phyloP scores from a whole-genome alignment of 2,329 filamentous ascomycete species.

The Xylaria sp. region DNA sequence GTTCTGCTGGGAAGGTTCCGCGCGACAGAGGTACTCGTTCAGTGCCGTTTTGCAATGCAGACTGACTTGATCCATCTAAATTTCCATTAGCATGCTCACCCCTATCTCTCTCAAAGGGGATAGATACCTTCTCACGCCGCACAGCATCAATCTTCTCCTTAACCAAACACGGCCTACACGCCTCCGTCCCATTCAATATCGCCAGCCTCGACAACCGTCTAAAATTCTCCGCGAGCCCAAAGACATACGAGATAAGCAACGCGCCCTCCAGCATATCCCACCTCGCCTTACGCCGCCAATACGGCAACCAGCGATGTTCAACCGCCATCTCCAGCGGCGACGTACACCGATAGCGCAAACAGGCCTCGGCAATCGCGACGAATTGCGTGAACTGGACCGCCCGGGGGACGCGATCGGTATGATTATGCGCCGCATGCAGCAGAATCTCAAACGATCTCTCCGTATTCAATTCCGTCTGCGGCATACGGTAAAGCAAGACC shows the following conservation, averaged over 20 bases:
- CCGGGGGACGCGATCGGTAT: slow-evolving; percentile 41
- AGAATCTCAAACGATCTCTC: slow-evolving; percentile 41
- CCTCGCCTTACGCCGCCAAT: slow-evolving; percentile 37
- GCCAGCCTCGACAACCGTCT: slow-evolving; percentile 45
- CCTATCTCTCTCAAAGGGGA: not conserved
- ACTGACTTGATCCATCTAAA: slow-evolving; percentile 39
- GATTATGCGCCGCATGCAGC: slow-evolving; percentile 47
- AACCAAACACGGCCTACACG: slow-evolving; percentile 41
- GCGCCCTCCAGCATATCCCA: slow-evolving; percentile 47
- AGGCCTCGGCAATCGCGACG: slow-evolving; percentile 48
- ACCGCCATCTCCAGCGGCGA: slow-evolving; percentile 46
- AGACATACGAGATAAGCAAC: slow-evolving; percentile 48
- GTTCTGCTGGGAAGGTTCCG: not conserved
- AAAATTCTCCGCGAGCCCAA: slow-evolving; percentile 46
- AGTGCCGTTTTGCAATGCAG: slow-evolving; percentile 41
- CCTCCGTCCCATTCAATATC: slow-evolving; percentile 41
- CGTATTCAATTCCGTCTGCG: slow-evolving; percentile 43
- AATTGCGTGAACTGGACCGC: slow-evolving; percentile 45
- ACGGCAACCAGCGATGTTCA: slow-evolving; percentile 47
- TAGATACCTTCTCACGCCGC: slow-evolving; percentile 42
- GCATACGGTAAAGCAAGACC: slow-evolving; percentile 48
- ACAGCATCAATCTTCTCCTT: slow-evolving; percentile 46
- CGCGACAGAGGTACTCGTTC: slow-evolving; percentile 40
- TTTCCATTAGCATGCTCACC: not conserved
- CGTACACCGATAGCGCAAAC: slow-evolving; percentile 46